A percentile compares a stretch with the other conserved stretches of the same genome.
These are phyloP conservation scores for Candida chauliodis DNA, from an alignment of 805 yeast species.

Conservation along the genomic window DNA sequence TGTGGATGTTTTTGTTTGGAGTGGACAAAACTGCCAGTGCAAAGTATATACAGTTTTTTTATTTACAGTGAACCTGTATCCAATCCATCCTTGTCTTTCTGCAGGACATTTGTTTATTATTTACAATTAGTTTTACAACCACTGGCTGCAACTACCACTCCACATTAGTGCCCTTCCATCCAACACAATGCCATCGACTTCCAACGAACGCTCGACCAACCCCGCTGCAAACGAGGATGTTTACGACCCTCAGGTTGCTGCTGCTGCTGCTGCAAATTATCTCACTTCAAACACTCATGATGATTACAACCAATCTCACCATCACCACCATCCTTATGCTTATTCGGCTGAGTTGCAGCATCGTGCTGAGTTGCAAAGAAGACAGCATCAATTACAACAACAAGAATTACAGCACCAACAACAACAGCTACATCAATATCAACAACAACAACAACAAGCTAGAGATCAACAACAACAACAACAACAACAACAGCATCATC, in stretches of 20 bases:
- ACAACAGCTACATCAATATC: slow-evolving; percentile 12
- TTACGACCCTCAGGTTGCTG: slow-evolving; percentile 12
- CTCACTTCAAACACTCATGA: slow-evolving; percentile 11
- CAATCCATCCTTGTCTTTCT: slow-evolving; percentile 6
- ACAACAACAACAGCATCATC: slow-evolving; percentile 11
- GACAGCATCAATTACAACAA: slow-evolving; percentile 17
- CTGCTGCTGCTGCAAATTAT: slow-evolving; percentile 16
- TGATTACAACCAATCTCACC: slow-evolving; percentile 9
- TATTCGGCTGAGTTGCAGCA: slow-evolving; percentile 19
- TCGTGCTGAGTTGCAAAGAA: slow-evolving; percentile 15
- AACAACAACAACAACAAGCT: slow-evolving; percentile 8
- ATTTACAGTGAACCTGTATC: background rate
- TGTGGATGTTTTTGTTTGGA: background rate
- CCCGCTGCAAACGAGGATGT: slow-evolving; percentile 12
- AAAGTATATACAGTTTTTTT: background rate
- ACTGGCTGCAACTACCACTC: slow-evolving; percentile 7
- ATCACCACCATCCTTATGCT: slow-evolving; percentile 5
- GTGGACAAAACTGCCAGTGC: too few relatives aligned
- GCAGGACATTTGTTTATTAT: slow-evolving; percentile 25
- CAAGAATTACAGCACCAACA: slow-evolving; percentile 14
- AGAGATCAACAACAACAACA: slow-evolving; percentile 12
- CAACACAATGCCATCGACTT: slow-evolving; percentile 24
- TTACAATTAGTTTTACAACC: slow-evolving; percentile 4
- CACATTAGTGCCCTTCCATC: slow-evolving; percentile 4
- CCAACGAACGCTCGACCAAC: slow-evolving; percentile 26